Base-by-base conservation (phyloP, 106 monocot genomes). In the Platanthera guangdongensis region DNA sequence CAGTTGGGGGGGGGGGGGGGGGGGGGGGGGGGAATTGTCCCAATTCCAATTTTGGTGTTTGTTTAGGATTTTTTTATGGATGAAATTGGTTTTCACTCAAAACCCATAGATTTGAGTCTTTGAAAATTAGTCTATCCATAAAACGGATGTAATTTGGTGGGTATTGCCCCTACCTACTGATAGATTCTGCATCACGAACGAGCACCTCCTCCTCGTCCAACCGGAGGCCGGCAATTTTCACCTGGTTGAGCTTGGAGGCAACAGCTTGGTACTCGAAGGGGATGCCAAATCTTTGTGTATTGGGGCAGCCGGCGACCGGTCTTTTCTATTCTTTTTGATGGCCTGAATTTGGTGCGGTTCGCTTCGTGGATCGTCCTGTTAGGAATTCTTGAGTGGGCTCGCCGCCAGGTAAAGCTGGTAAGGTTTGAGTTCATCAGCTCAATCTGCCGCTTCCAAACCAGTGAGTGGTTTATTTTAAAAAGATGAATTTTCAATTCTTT, bases 301-400 rank as follows among this genome's bases (percentile, higher is more conserved):
- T 89, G 86, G 47, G 74, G 50, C 67, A 92, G 80, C 65, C 92
- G 80, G 8, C 74, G 80, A 15, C 89, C 89, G 0, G 85, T 89
- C 67, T 87, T 87, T 45, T 92, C 92, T 19, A 92, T 81, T 28
- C 78, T 74, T 54, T 92, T 85, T 6, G 79, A 50, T 6, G 92
- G 92, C 7, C 89, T 87, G 76, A 92, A 92, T 6, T 89, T 89
- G 3, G 92, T 83, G 49, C 83, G 83, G 14, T 89, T 75, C 8
- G 53, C 15, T 22, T 55, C 39, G 48, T 55, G n/a, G 75, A 75
- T 53, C 55, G 32, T 75, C 55, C 39, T 53, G 75, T 32, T 54
- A 52, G 28, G 57, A 5, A 53, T 22, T 55, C 75, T 75, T 75
- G 25, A 75, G 22, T 11, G 75, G 75, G 53, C 75, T 52, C 32